phyloP scores from a whole-genome alignment of 805 yeast genomes.

The Saccharomycopsis babjevae region DNA sequence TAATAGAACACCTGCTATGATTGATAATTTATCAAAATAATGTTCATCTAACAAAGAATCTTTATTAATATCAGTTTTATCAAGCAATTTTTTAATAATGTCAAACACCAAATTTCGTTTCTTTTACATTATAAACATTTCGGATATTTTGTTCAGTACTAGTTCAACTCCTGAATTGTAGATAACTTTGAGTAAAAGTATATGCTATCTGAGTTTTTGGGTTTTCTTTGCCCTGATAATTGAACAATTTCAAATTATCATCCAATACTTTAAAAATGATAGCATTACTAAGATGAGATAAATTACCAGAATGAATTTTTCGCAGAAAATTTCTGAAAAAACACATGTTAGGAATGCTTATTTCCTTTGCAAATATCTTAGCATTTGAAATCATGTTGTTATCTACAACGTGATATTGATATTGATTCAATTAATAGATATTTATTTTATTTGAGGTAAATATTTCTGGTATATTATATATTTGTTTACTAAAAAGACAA shows the following conservation, averaged over 20 bases:
- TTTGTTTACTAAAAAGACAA: no score
- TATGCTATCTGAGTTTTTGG: background rate
- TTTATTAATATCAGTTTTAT: conserved; percentile 24
- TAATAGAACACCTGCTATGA: conserved; percentile 37
- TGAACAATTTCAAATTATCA: no score
- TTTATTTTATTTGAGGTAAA: no score
- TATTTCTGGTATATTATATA: no score
- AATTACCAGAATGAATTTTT: no score
- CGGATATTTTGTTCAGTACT: background rate
- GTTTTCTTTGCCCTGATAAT: background rate
- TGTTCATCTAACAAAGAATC: conserved; percentile 12
- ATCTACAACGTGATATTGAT: no score
- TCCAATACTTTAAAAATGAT: background rate
- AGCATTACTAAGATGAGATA: background rate
- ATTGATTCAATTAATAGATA: no score
- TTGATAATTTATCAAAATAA: conserved; percentile 23
- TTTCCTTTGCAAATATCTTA: no score
- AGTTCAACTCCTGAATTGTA: background rate
- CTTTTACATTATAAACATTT: background rate
- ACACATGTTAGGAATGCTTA: no score
- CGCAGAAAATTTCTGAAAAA: no score
- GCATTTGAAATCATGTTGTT: no score
- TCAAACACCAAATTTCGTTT: conserved; percentile 35
- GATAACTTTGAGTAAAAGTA: background rate
- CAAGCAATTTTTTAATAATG: conserved; percentile 40